These are phyloP conservation scores for Aspergillus coremiiformis DNA, from an alignment of 495 filamentous ascomycete genomes.

Conservation along the genomic window DNA sequence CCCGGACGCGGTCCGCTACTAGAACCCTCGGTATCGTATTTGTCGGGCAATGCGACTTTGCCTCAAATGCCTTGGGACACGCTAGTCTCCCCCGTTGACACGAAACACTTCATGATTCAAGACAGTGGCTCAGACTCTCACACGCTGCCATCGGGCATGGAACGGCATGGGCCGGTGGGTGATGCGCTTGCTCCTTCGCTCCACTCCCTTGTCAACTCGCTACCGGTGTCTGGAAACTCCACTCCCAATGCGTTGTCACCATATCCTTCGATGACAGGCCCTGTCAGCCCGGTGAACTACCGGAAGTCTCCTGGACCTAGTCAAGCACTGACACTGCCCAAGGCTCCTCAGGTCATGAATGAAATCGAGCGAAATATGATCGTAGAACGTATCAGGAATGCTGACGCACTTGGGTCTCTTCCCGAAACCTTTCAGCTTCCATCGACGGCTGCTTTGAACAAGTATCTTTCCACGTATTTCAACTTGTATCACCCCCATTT, in stretches of 20 bases:
- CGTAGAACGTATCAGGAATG: constrained; percentile 73
- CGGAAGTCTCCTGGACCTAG: constrained; percentile 58
- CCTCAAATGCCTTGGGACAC: constrained; percentile 88
- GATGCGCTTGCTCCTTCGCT: constrained; percentile 55
- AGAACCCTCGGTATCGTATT: constrained; percentile 64
- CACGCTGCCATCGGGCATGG: constrained; percentile 60
- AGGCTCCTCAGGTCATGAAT: constrained; percentile 55
- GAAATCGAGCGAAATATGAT: constrained; percentile 79
- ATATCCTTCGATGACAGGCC: constrained; percentile 63
- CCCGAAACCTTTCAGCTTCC: constrained; percentile 87
- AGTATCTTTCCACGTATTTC: constrained; percentile 92
- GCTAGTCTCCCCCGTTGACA: constrained; percentile 60
- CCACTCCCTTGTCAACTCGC: constrained; percentile 60
- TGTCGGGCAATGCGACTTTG: constrained; percentile 67
- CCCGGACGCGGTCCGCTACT: constrained; percentile 59
- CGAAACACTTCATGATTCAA: constrained; percentile 61
- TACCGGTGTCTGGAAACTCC: constrained; percentile 61
- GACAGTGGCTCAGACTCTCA: constrained; percentile 56
- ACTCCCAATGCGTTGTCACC: constrained; percentile 80
- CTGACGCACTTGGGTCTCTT: constrained; percentile 73
- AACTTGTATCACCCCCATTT: constrained; percentile 94
- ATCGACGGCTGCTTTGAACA: constrained; percentile 66
- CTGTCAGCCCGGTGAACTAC: constrained; percentile 65
- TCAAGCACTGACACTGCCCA: constrained; percentile 56
- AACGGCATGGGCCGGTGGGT: constrained; percentile 50